Evolutionary conservation across 2,329 filamentous ascomycete species (phyloP).

Genomic region (Phoma herbarum): DNA sequence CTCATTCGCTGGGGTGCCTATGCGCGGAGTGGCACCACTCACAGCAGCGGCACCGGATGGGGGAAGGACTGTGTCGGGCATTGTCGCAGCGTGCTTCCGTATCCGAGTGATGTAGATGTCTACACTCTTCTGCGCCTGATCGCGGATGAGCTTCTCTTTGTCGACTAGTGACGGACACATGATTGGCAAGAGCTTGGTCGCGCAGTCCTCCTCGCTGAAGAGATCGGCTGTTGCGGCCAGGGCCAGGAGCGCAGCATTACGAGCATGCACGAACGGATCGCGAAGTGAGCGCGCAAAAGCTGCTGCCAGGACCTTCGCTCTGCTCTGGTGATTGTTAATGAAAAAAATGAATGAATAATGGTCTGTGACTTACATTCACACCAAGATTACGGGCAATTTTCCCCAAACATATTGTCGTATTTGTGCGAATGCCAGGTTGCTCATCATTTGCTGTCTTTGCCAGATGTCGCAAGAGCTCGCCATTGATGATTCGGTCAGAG

Average conservation of each 20-base stretch:
- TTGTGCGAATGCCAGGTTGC: slow-evolving; percentile 95
- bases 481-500: slow-evolving; percentile 91
- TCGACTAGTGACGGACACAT: slow-evolving; percentile 88
- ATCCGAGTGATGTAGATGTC: slow-evolving; percentile 86
- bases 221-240: slow-evolving; percentile 84
- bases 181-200: slow-evolving; percentile 80
- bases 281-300: slow-evolving; percentile 89
- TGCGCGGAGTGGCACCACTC: slow-evolving; percentile 67
- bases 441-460: slow-evolving; percentile 98
- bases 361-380: slow-evolving; percentile 58
- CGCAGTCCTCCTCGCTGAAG: slow-evolving; percentile 90
- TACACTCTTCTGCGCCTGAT: slow-evolving; percentile 88
- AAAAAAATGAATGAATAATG: too few species aligned
- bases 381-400: slow-evolving; percentile 94
- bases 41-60: slow-evolving; percentile 63
- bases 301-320: slow-evolving; percentile 89
- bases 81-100: slow-evolving; percentile 76
- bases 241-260: slow-evolving; percentile 88
- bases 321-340: slow-evolving; percentile 61
- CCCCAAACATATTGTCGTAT: slow-evolving; percentile 96
- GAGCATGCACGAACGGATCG: slow-evolving; percentile 93
- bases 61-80: slow-evolving; percentile 83
- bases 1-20: slow-evolving; percentile 79
- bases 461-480: slow-evolving; percentile 86
- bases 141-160: slow-evolving; percentile 92